Evolutionary conservation across 73 alveolate genomes (phyloP).

Genomic region (Blepharisma japonicum): DNA sequence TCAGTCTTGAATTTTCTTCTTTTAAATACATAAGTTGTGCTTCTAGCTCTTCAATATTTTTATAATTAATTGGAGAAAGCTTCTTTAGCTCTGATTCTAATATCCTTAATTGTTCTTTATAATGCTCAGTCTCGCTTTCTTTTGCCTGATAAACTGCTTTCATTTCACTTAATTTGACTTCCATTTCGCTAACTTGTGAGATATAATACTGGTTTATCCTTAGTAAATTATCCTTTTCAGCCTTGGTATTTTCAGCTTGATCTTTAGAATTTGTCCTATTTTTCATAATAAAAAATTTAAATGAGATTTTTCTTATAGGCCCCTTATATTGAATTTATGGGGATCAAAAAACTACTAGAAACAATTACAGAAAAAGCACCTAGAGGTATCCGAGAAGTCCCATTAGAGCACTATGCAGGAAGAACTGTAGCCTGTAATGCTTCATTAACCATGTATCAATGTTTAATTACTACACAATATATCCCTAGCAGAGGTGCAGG

Average conservation of each 20-base stretch:
- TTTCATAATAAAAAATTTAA: too few relatives aligned
- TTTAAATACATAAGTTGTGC: neutral
- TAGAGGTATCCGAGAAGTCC: constrained; percentile 27
- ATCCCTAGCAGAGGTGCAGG: constrained; percentile 20
- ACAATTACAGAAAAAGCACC: too few relatives aligned
- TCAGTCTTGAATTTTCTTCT: neutral
- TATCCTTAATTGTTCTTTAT: neutral
- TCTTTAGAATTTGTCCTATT: too few relatives aligned
- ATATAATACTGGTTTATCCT: constrained; percentile 15
- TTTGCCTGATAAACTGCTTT: constrained; percentile 3
- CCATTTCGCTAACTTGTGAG: constrained; percentile 20
- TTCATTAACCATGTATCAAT: constrained; percentile 62
- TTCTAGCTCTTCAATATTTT: neutral
- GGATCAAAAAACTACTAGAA: too few relatives aligned
- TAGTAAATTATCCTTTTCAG: neutral
- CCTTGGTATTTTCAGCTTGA: too few relatives aligned
- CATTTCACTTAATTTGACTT: constrained; percentile 13
- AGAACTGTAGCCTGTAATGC: constrained; percentile 66
- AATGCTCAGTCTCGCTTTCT: constrained; percentile 9
- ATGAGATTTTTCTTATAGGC: too few relatives aligned
- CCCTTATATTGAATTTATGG: too few relatives aligned
- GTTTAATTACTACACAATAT: constrained; percentile 56
- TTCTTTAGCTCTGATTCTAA: neutral
- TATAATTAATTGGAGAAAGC: too few relatives aligned
- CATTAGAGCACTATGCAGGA: constrained; percentile 56